Percentiles rank a stretch among this genome's conserved stretches.
phyloP scores from a whole-genome alignment of 2,329 filamentous ascomycete genomes.

The Aspergillus sp. region DNA sequence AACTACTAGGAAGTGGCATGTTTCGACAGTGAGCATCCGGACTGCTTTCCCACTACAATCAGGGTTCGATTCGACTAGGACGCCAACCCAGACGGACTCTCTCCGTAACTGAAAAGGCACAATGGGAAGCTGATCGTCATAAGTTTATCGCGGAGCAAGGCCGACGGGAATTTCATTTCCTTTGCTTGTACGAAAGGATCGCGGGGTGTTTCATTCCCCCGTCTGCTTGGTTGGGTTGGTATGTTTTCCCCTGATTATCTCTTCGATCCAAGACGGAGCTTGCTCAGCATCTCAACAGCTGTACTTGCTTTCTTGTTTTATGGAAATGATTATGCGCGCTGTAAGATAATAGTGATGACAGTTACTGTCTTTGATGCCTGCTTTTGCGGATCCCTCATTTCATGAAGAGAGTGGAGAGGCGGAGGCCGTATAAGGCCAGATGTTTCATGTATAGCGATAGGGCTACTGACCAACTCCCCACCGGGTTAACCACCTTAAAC shows the following conservation, averaged over 20 bases:
- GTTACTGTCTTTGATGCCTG: too few relatives aligned
- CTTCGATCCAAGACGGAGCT: too few relatives aligned
- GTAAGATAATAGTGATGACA: too few relatives aligned
- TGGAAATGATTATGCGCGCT: too few relatives aligned
- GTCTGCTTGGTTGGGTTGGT: too few relatives aligned
- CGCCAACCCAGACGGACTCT: conserved; percentile 7
- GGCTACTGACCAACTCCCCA: neutral
- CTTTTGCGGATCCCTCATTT: neutral
- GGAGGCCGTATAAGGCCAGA: neutral
- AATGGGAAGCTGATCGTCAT: conserved; percentile 16
- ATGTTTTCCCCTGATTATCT: too few relatives aligned
- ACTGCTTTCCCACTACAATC: neutral
- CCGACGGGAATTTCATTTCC: neutral
- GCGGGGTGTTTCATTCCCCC: neutral
- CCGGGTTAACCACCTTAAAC: too few relatives aligned
- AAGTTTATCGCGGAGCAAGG: neutral
- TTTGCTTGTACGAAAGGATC: neutral
- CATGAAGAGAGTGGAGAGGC: neutral
- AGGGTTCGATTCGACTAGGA: neutral
- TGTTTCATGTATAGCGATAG: neutral
- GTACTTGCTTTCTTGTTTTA: too few relatives aligned
- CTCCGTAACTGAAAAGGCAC: conserved; percentile 17
- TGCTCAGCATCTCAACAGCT: too few relatives aligned
- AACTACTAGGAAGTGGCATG: too few relatives aligned
- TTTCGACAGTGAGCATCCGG: neutral